These are phyloP conservation scores for Colletotrichum salicis DNA, from an alignment of 2,329 filamentous ascomycete species.

Conservation along the genomic window DNA sequence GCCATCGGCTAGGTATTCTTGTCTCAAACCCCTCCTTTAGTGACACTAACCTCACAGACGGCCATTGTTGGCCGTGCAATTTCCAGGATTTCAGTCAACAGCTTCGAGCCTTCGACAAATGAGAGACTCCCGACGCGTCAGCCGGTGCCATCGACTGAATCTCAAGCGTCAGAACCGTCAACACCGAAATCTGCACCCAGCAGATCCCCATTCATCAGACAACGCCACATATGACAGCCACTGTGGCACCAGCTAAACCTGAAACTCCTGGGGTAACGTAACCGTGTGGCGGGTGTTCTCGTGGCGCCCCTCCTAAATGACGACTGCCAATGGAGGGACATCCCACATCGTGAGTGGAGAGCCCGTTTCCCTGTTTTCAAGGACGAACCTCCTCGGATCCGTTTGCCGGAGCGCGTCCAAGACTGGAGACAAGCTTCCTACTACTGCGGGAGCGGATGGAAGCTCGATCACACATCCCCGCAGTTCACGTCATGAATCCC, in stretches of 20 bases:
- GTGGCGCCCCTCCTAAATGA: conserved; percentile 13
- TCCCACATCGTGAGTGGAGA: conserved; percentile 17
- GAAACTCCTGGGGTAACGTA: conserved; percentile 17
- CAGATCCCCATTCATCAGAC: neutral
- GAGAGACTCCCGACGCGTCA: conserved; percentile 16
- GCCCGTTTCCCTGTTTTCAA: conserved; percentile 33
- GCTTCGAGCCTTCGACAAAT: neutral
- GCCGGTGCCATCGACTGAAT: neutral
- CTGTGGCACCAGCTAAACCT: conserved; percentile 14
- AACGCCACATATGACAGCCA: conserved; percentile 30
- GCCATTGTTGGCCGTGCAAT: neutral
- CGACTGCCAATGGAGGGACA: conserved; percentile 31
- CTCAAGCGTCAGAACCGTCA: neutral
- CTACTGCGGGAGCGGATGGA: conserved; percentile 14
- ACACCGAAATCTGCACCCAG: neutral
- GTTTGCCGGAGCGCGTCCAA: conserved; percentile 23
- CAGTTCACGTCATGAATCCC: conserved; percentile 34
- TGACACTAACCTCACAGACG: neutral
- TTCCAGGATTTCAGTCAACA: neutral
- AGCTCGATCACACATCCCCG: conserved; percentile 10
- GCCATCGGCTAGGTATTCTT: neutral
- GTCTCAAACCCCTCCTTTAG: neutral
- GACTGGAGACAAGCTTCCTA: conserved; percentile 17
- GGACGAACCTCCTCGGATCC: conserved; percentile 29
- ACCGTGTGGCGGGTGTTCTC: conserved; percentile 21